Percentiles rank a stretch among this genome's conserved stretches.
Conservation (phyloP, 495 filamentous ascomycete species). For the Talaromyces nanjingensis region DNA sequence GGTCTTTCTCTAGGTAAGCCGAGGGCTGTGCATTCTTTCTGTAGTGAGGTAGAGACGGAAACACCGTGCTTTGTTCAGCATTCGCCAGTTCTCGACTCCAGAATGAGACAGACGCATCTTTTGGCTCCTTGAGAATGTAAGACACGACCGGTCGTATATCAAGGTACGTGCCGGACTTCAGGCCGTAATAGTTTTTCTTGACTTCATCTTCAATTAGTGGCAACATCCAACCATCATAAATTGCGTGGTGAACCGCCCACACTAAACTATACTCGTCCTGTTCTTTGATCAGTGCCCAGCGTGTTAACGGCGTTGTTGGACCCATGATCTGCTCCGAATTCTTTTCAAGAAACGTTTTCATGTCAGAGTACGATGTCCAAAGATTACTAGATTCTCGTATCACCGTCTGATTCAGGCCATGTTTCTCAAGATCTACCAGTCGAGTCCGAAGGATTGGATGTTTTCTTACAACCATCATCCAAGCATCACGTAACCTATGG, state of each 20-base stretch:
- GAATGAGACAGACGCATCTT: conserved; percentile 12
- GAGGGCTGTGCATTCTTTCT: conserved; percentile 29
- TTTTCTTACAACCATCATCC: conserved; percentile 27
- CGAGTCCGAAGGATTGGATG: conserved; percentile 34
- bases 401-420: conserved; percentile 46
- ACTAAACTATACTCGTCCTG: conserved; percentile 11
- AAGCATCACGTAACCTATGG: conserved; percentile 38
- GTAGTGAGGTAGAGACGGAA: conserved; percentile 39
- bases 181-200: not conserved
- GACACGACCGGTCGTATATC: conserved; percentile 16
- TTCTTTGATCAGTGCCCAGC: not conserved
- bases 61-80: conserved; percentile 26
- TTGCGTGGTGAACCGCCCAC: conserved; percentile 23
- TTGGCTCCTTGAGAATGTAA: conserved; percentile 13
- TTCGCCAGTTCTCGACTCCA: conserved; percentile 29
- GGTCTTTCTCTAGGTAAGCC: not conserved
- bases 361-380: not conserved
- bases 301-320: not conserved
- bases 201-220: conserved; percentile 12
- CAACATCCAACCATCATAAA: conserved; percentile 24
- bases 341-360: too few relatives aligned
- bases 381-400: conserved; percentile 19
- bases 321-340: not conserved
- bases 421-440: conserved; percentile 25
- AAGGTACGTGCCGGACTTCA: conserved; percentile 3